Conservation (phyloP, 129 eudicot species). For the Solidago caesia region DNA sequence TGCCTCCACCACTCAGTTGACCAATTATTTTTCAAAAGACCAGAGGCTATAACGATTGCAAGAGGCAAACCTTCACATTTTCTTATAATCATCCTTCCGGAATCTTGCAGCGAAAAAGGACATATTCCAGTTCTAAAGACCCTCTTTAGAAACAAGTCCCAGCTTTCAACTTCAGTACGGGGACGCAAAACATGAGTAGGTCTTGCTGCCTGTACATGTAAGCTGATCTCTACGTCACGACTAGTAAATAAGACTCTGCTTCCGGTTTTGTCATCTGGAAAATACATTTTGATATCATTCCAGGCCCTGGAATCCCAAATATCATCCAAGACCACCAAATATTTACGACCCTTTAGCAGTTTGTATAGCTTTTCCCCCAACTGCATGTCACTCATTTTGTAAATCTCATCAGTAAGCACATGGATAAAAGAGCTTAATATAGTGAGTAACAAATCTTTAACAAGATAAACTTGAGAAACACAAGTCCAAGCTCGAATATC, state of each 20-base stretch:
- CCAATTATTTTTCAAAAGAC: slow-evolving; percentile 17
- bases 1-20: slow-evolving; percentile 13
- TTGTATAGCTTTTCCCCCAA: slow-evolving; percentile 24
- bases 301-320: slow-evolving; percentile 28
- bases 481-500: slow-evolving; percentile 35
- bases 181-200: slow-evolving; percentile 17
- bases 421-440: slow-evolving; percentile 19
- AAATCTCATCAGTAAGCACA: not conserved
- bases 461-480: slow-evolving; percentile 23
- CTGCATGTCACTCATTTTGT: not conserved
- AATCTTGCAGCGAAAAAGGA: not conserved
- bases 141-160: slow-evolving; percentile 9
- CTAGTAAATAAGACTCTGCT: slow-evolving; percentile 30
- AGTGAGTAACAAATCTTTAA: slow-evolving; percentile 19
- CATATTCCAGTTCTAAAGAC: slow-evolving; percentile 20
- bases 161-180: slow-evolving; percentile 19
- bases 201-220: not conserved
- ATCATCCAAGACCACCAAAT: slow-evolving; percentile 39
- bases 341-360: slow-evolving; percentile 15
- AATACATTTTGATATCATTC: slow-evolving; percentile 26
- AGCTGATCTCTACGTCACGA: slow-evolving; percentile 13
- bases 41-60: slow-evolving; percentile 29
- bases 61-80: slow-evolving; percentile 40
- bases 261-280: slow-evolving; percentile 33
- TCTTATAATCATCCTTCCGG: slow-evolving; percentile 16